phyloP scores from a whole-genome alignment of 176 grass and related monocot species.

The Aegilops sharonensis region DNA sequence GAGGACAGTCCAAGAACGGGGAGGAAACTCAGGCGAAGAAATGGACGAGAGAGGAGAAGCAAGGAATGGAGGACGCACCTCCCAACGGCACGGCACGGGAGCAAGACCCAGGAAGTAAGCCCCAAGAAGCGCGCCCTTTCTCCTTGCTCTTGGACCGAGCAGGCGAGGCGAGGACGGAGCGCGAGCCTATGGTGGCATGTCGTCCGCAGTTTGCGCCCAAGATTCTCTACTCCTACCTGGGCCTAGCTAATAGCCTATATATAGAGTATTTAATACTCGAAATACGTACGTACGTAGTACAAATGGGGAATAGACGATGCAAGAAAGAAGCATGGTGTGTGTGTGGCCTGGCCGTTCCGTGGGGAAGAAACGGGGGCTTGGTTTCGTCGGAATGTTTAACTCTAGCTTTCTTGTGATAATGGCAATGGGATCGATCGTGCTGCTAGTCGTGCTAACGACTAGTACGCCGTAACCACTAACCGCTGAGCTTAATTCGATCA shows the following conservation, averaged over 20 bases:
- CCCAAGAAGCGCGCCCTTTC: constrained; percentile 18
- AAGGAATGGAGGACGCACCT: constrained; percentile 22
- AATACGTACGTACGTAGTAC: not conserved
- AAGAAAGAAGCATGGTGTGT: not conserved
- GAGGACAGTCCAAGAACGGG: not conserved
- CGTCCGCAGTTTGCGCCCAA: not conserved
- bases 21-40: not conserved
- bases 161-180: not conserved
- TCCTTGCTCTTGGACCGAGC: not conserved
- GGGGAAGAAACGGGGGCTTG: constrained; percentile 2
- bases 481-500: not conserved
- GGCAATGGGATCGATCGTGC: not conserved
- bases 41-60: not conserved
- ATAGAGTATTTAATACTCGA: too few species aligned
- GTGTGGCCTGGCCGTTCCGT: constrained; percentile 13
- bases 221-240: not conserved
- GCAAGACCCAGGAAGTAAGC: constrained; percentile 19
- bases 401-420: not conserved
- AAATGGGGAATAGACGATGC: not conserved
- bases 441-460: constrained; percentile 1
- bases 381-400: not conserved
- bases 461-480: not conserved
- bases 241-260: not conserved
- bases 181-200: constrained; percentile 8
- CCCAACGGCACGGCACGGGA: not conserved